Conservation (phyloP, 1,139 yeast genomes). For the Candida sanyaensis region DNA sequence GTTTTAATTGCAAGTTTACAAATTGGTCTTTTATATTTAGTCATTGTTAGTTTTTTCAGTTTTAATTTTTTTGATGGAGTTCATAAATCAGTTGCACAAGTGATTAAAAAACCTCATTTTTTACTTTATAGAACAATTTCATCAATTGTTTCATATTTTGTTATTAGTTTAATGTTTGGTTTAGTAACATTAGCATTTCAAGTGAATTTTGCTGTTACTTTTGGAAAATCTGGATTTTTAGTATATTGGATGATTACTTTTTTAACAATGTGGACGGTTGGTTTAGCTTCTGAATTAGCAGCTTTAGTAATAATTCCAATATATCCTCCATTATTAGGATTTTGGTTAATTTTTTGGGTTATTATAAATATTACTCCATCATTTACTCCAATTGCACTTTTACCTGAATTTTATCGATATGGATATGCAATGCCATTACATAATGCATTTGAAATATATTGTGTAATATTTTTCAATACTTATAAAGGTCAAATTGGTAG, state of each 20-base stretch:
- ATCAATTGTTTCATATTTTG: constrained; percentile 31
- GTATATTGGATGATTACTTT: constrained; percentile 45
- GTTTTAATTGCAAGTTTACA: constrained; percentile 63
- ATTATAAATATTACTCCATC: constrained; percentile 39
- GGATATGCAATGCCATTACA: constrained; percentile 42
- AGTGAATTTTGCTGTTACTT: constrained; percentile 37
- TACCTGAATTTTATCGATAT: constrained; percentile 33
- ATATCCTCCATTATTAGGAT: constrained; percentile 42
- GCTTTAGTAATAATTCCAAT: constrained; percentile 30
- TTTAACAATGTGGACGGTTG: constrained; percentile 45
- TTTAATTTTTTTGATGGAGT: constrained; percentile 57
- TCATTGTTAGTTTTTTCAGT: constrained; percentile 63
- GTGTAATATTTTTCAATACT: constrained; percentile 37
- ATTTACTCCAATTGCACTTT: constrained; percentile 35
- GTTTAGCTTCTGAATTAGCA: constrained; percentile 38
- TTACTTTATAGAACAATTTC: constrained; percentile 30
- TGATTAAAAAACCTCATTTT: constrained; percentile 29
- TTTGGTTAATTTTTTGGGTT: constrained; percentile 46
- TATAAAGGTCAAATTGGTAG: constrained; percentile 38
- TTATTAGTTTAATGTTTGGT: constrained; percentile 38
- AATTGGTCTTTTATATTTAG: constrained; percentile 72
- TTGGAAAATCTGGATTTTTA: constrained; percentile 41
- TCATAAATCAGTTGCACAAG: constrained; percentile 45
- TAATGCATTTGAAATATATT: constrained; percentile 36
- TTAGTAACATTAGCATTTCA: constrained; percentile 44